A percentile compares a stretch with the other conserved stretches of the same genome.
Evolutionary conservation across 257 asterid species (phyloP).

Genomic region (Parsonsia alboflavescens): DNA sequence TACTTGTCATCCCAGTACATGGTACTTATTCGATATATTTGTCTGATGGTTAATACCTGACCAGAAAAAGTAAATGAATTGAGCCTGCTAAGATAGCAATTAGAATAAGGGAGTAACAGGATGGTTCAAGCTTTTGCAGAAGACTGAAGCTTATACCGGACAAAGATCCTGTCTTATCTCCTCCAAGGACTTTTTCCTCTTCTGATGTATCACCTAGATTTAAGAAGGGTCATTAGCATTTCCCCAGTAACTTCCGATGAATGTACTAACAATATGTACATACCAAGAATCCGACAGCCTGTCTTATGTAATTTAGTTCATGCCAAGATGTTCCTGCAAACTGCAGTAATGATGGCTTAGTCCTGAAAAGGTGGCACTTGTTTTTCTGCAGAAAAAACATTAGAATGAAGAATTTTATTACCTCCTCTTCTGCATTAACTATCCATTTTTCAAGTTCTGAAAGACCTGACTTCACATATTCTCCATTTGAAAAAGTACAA

Average conservation of each 20-base stretch:
- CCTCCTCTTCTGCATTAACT: slow-evolving; percentile 86
- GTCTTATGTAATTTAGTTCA: slow-evolving; percentile 92
- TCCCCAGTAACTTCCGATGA: slow-evolving; percentile 5
- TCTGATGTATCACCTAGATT: slow-evolving; percentile 89
- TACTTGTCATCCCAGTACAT: slow-evolving; percentile 99
- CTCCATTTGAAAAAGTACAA: slow-evolving; percentile 96
- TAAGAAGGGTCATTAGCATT: slow-evolving; percentile 13
- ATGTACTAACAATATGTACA: slow-evolving; percentile 15
- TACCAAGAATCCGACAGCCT: slow-evolving; percentile 99
- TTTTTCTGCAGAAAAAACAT: slow-evolving; percentile 5
- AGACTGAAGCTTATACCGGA: slow-evolving; percentile 50
- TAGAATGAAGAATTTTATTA: slow-evolving; percentile 14
- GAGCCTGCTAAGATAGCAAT: slow-evolving; percentile 7
- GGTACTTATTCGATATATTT: slow-evolving; percentile 92
- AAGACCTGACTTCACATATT: slow-evolving; percentile 94
- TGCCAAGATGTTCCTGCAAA: slow-evolving; percentile 99
- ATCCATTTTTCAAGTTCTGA: slow-evolving; percentile 99
- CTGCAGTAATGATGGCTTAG: slow-evolving; percentile 45
- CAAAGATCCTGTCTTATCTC: slow-evolving; percentile 97
- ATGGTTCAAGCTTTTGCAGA: slow-evolving; percentile 3
- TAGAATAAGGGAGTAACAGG: not conserved
- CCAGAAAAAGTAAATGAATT: not conserved
- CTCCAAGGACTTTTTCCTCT: slow-evolving; percentile 86
- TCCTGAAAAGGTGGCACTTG: slow-evolving; percentile 13
- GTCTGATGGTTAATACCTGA: slow-evolving; percentile 89